Evolutionary conservation across 2,329 filamentous ascomycete species (phyloP).

Genomic region (Ophiostoma perfectum): DNA sequence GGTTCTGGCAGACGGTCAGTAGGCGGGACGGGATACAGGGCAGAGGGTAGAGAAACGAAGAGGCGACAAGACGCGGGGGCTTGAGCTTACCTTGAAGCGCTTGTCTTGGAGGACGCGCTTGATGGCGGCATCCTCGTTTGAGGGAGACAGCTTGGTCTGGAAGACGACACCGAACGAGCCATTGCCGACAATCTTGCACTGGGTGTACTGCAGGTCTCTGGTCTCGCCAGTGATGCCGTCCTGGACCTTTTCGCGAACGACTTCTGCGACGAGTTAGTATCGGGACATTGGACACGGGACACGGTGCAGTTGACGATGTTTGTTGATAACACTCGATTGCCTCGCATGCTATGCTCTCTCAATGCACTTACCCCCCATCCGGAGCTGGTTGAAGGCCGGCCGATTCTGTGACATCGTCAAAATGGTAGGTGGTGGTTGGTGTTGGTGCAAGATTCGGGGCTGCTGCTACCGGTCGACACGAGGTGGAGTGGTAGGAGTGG

Average conservation of each 20-base stretch:
- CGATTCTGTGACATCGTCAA: conserved; percentile 77
- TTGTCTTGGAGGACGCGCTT: conserved; percentile 99
- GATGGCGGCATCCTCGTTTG: conserved; percentile 96
- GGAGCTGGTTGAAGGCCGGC: conserved; percentile 77
- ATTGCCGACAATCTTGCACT: conserved; percentile 99
- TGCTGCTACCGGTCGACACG: conserved; percentile 29
- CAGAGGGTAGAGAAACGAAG: too few species aligned
- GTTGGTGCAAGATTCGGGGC: conserved; percentile 8
- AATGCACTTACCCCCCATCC: conserved; percentile 84
- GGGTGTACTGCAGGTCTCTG: conserved; percentile 94
- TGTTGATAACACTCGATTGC: not conserved
- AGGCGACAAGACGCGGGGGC: conserved; percentile 12
- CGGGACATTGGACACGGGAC: too few species aligned
- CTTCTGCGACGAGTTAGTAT: conserved; percentile 55
- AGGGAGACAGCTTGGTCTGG: conserved; percentile 97
- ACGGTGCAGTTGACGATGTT: too few species aligned
- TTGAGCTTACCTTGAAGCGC: conserved; percentile 79
- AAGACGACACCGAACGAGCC: conserved; percentile 98
- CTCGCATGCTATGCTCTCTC: too few species aligned
- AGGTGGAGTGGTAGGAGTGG: conserved; percentile 17
- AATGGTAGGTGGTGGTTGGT: conserved; percentile 12
- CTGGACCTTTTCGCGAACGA: conserved; percentile 97
- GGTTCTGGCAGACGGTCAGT: conserved; percentile 59
- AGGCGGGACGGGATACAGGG: not conserved
- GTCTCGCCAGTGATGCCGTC: conserved; percentile 96